phyloP scores from a whole-genome alignment of 805 yeast species.

The Wickerhamomyces rabaulensis region DNA sequence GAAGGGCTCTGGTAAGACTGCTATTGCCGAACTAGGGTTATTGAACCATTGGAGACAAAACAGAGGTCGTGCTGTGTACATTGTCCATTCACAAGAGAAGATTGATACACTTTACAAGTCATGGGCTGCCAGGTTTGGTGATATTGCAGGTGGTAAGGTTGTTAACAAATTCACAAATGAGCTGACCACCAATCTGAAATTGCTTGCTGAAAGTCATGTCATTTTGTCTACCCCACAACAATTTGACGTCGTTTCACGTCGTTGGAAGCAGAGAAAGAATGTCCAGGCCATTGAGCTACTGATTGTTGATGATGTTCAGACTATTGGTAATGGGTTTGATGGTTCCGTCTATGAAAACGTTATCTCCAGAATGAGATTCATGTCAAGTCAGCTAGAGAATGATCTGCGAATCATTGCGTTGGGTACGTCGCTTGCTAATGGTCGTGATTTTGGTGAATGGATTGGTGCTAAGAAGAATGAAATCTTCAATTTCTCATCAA shows the following conservation, averaged over 20 bases:
- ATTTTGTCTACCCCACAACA: constrained; percentile 75
- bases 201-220: constrained; percentile 58
- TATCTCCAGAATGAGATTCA: constrained; percentile 66
- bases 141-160: constrained; percentile 50
- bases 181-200: constrained; percentile 43
- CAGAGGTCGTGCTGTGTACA: constrained; percentile 65
- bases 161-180: constrained; percentile 54
- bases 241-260: constrained; percentile 65
- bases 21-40: constrained; percentile 66
- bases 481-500: constrained; percentile 66
- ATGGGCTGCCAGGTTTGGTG: constrained; percentile 51
- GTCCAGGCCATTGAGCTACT: constrained; percentile 63
- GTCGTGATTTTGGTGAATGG: constrained; percentile 82
- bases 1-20: constrained; percentile 73
- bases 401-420: constrained; percentile 63
- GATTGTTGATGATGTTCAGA: constrained; percentile 71
- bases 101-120: constrained; percentile 39
- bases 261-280: constrained; percentile 78
- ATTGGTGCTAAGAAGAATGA: constrained; percentile 60
- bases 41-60: constrained; percentile 67
- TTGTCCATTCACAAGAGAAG: constrained; percentile 57
- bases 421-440: constrained; percentile 65
- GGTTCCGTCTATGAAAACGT: constrained; percentile 69
- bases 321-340: constrained; percentile 46
- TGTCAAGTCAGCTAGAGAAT: constrained; percentile 59